These are phyloP conservation scores for Vickermania ingenoplastis DNA, from an alignment of 208 protist genomes.

Conservation along the genomic window DNA sequence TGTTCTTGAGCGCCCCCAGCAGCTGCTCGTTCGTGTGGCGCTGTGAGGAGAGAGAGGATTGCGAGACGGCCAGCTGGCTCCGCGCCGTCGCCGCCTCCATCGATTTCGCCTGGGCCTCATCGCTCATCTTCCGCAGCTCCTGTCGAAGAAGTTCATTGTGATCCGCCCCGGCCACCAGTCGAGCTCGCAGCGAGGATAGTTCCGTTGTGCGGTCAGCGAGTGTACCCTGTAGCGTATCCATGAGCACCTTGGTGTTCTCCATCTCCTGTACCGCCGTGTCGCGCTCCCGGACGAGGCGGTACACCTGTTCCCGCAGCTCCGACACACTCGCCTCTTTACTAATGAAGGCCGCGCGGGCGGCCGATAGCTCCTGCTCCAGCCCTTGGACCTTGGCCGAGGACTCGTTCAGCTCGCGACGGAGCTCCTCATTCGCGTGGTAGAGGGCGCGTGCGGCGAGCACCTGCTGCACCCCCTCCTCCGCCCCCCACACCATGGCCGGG, in stretches of 20 bases:
- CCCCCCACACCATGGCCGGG: constrained; percentile 82
- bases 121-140: constrained; percentile 56
- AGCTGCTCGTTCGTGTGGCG: constrained; percentile 77
- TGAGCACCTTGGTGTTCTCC: constrained; percentile 34
- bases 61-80: constrained; percentile 56
- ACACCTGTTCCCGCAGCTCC: constrained; percentile 56
- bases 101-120: constrained; percentile 54
- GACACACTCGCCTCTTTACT: constrained; percentile 41
- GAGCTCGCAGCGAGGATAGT: constrained; percentile 67
- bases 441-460: constrained; percentile 75
- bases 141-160: constrained; percentile 71
- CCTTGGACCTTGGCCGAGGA: constrained; percentile 44
- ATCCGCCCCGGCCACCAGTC: constrained; percentile 66
- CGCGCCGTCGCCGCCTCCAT: constrained; percentile 50
- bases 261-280: constrained; percentile 65
- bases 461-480: constrained; percentile 66
- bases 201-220: constrained; percentile 41
- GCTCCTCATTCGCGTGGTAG: constrained; percentile 81
- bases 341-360: constrained; percentile 22
- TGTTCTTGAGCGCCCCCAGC: constrained; percentile 64
- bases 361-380: constrained; percentile 63
- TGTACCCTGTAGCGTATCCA: constrained; percentile 43
- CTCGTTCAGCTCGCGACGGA: constrained; percentile 72
- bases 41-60: constrained; percentile 74
- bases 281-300: constrained; percentile 78